Conservation (phyloP, 1,284 basidiomycete genomes). For the Tremellales sp. region DNA sequence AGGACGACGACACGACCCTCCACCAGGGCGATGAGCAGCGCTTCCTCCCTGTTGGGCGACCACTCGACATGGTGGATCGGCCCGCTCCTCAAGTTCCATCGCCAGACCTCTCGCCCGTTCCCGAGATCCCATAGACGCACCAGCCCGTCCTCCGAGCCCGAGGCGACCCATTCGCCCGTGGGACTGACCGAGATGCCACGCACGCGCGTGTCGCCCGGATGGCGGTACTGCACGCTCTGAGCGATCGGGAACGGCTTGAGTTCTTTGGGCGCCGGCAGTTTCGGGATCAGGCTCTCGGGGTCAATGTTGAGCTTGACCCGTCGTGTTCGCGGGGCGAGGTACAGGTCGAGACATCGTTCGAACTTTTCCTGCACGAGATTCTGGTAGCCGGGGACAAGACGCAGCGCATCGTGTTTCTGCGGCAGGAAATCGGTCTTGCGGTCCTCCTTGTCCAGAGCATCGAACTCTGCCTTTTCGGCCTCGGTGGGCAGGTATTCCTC, state of each 20-base stretch:
- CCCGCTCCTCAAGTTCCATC: conserved; percentile 77
- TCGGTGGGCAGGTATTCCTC: conserved; percentile 94
- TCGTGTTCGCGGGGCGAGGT: conserved; percentile 91
- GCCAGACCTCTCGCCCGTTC: conserved; percentile 82
- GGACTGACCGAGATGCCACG: conserved; percentile 79
- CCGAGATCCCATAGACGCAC: conserved; percentile 92
- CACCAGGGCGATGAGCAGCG: conserved; percentile 37
- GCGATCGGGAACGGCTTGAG: conserved; percentile 93
- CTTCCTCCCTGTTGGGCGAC: conserved; percentile 82
- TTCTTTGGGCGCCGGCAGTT: conserved; percentile 89
- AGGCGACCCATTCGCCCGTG: conserved; percentile 84
- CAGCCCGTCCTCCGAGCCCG: conserved; percentile 84
- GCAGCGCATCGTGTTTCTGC: conserved; percentile 76
- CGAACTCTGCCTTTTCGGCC: conserved; percentile 79
- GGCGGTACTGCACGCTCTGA: conserved; percentile 67
- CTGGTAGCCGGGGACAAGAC: conserved; percentile 87
- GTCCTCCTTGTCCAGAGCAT: conserved; percentile 81
- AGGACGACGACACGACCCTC: conserved; percentile 71
- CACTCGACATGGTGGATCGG: conserved; percentile 81
- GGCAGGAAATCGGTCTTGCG: conserved; percentile 87
- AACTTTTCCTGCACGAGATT: conserved; percentile 93
- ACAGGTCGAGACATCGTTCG: conserved; percentile 90
- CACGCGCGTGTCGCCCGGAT: conserved; percentile 59
- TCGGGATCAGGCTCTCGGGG: conserved; percentile 86
- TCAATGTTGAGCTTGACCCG: conserved; percentile 83